A percentile compares a stretch with the other conserved stretches of the same genome.
Evolutionary conservation across 139 green algal species (phyloP).

Genomic region (Zygnema circumcarinatum): DNA sequence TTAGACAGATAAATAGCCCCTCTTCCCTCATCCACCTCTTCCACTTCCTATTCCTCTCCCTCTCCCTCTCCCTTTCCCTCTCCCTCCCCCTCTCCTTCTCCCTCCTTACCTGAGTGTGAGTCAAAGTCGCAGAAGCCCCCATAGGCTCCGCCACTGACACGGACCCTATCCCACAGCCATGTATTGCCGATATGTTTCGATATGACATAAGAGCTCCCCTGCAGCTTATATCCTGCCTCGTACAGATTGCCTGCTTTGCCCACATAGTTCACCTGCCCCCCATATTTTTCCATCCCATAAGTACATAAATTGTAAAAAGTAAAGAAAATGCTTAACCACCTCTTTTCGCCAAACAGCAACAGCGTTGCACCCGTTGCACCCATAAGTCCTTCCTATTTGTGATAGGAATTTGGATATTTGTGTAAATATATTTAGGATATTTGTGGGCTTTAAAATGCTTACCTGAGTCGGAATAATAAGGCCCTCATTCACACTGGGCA

Average conservation of each 20-base stretch:
- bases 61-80: constrained; percentile 13
- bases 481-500: constrained; percentile 82
- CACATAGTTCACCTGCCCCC: constrained; percentile 99
- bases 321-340: too few relatives aligned
- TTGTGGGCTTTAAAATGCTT: too few relatives aligned
- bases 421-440: too few relatives aligned
- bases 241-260: constrained; percentile 97
- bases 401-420: too few relatives aligned
- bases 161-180: constrained; percentile 98
- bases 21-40: too few relatives aligned
- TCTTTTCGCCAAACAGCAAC: too few relatives aligned
- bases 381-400: too few relatives aligned
- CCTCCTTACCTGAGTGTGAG: constrained; percentile 81
- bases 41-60: too few relatives aligned
- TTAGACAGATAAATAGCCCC: constrained; percentile 53
- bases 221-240: constrained; percentile 91
- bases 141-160: constrained; percentile 94
- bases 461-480: constrained; percentile 92
- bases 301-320: too few relatives aligned
- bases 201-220: constrained; percentile 89
- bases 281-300: too few relatives aligned
- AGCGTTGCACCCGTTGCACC: too few relatives aligned
- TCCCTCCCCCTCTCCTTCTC: constrained; percentile 1
- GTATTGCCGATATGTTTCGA: constrained; percentile 94
- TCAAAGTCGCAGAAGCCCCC: constrained; percentile 98